A percentile compares a stretch with the other conserved stretches of the same genome.
phyloP scores from a whole-genome alignment of 805 yeast species.

The Candida corydali region DNA sequence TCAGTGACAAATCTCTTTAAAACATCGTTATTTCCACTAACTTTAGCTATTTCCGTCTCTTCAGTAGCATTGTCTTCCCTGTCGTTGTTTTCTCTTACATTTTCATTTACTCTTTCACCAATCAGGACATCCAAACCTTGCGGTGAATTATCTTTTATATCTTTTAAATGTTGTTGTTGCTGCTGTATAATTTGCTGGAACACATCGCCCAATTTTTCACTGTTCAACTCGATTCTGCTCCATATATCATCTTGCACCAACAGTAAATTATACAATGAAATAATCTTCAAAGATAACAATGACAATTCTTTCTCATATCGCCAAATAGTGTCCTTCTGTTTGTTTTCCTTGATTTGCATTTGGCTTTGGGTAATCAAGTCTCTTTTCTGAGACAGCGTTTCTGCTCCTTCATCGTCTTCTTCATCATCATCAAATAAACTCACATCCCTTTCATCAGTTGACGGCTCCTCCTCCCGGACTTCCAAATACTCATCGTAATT shows the following conservation, averaged over 20 bases:
- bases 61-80: no score
- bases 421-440: conserved; percentile 13
- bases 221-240: conserved; percentile 35
- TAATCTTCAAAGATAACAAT: conserved; percentile 36
- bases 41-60: not conserved
- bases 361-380: no score
- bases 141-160: not conserved
- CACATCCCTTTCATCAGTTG: conserved; percentile 1
- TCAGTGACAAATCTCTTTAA: no score
- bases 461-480: conserved; percentile 10
- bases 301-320: conserved; percentile 37
- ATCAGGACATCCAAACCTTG: not conserved
- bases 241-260: conserved; percentile 22
- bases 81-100: not conserved
- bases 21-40: no score
- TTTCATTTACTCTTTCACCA: not conserved
- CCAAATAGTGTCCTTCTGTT: conserved; percentile 23
- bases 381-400: no score
- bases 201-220: conserved; percentile 30
- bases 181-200: conserved; percentile 19
- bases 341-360: not conserved
- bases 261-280: conserved; percentile 28
- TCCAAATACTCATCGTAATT: conserved; percentile 24
- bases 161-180: conserved; percentile 2
- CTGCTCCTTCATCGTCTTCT: conserved; percentile 12